Evolutionary conservation across 768 basidiomycete species (phyloP), one percentile per base, ranked within the genome.

Genomic region (Termitomyces sp.): DNA sequence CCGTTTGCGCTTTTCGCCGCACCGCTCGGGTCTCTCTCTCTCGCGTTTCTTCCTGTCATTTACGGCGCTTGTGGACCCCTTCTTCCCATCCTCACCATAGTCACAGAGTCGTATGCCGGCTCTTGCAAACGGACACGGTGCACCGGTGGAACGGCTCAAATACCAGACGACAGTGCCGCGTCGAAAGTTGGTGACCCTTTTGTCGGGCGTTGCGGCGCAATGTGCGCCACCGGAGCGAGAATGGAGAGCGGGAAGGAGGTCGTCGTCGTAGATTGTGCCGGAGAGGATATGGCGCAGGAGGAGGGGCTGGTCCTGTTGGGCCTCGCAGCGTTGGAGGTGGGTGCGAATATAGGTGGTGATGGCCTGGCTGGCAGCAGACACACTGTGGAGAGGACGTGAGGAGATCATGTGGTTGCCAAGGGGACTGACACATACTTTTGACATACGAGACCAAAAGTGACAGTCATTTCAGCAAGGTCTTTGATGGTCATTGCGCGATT

Each of bases 401-500:
- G n/a, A 46, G 55, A 46, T 30, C 13, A 46, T 33, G 11, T 30
- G 33, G 3, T 30, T 33, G 52, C 11, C 20, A 53, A 20, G 28
- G n/a, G 10, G 38, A 47, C 35, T 10, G 57, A 70, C 10, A 48
- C 70, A 59, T 62, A 92, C 89, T 88, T 91, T 75, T 89, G 87
- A 70, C 88, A 89, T 57, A 81, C 74, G 20, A 90, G 76, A 52
- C 89, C 89, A 65, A 77, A 81, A 60, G 73, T 74, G 61, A 84
- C 76, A 38, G 83, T 79, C 73, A 85, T 81, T 63, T 90, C 87
- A 33, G 90, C 85, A 54, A 92, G 82, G 74, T 92, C 89, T 70
- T 91, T 92, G 74, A 91, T 87, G 43, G 89, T 91, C 85, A 90
- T 88, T 48, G 89, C 89, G 50, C 87, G 83, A 71, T 92, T 92